Percentiles rank a stretch among this genome's conserved stretches.
phyloP scores from a whole-genome alignment of 2,329 filamentous ascomycete species.

The Nannizziopsis arthrosporioides region DNA sequence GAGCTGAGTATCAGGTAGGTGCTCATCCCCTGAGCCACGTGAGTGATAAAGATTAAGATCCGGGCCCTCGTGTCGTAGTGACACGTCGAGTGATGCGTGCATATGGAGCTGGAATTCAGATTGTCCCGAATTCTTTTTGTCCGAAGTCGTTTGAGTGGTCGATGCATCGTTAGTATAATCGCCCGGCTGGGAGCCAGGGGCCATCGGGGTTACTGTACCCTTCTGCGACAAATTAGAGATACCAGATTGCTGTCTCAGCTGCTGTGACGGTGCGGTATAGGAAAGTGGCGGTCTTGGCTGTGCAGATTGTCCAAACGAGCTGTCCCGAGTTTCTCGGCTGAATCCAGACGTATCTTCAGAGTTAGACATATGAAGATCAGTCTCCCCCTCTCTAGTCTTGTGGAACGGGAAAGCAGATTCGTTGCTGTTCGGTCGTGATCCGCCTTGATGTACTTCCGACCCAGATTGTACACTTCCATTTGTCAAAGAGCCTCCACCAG shows the following conservation, averaged over 20 bases:
- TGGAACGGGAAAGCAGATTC: slow-evolving; percentile 35
- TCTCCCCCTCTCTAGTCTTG: slow-evolving; percentile 22
- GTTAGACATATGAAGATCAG: slow-evolving; percentile 52
- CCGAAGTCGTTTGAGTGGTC: slow-evolving; percentile 67
- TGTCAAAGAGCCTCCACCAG: slow-evolving; percentile 36
- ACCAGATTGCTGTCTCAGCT: slow-evolving; percentile 35
- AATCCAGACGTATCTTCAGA: slow-evolving; percentile 35
- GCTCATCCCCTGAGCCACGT: slow-evolving; percentile 45
- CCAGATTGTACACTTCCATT: slow-evolving; percentile 43
- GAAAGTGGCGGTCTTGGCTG: slow-evolving; percentile 38
- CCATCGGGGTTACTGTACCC: slow-evolving; percentile 46
- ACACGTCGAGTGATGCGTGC: slow-evolving; percentile 40
- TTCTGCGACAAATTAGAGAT: slow-evolving; percentile 39
- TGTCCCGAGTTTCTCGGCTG: slow-evolving; percentile 37
- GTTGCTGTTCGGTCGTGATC: slow-evolving; percentile 43
- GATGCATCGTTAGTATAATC: slow-evolving; percentile 77
- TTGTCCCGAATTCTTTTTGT: slow-evolving; percentile 67
- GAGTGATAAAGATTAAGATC: slow-evolving; percentile 41
- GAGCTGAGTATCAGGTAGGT: slow-evolving; percentile 54
- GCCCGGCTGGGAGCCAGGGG: slow-evolving; percentile 44
- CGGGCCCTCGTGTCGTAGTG: slow-evolving; percentile 38
- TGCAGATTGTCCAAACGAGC: slow-evolving; percentile 41
- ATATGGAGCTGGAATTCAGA: slow-evolving; percentile 60
- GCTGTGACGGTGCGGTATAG: slow-evolving; percentile 37
- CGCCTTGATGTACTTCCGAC: slow-evolving; percentile 26